phyloP scores from a whole-genome alignment of 768 basidiomycete genomes.

The Pleurotus djamor region DNA sequence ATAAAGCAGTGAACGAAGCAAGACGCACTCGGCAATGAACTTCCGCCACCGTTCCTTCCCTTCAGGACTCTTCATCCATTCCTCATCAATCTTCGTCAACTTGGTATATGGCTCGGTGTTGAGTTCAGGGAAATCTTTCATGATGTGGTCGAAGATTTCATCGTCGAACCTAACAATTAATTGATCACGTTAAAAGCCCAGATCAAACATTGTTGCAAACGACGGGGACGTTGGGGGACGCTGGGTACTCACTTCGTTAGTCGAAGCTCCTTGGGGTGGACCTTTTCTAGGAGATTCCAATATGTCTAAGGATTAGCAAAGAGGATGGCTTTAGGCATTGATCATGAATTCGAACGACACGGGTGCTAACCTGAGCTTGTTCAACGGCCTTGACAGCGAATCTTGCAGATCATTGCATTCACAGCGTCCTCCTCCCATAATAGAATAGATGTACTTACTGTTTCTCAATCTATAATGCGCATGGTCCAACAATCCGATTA shows the following conservation, averaged over 20 bases:
- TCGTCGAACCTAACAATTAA: conserved; percentile 90
- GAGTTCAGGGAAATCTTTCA: conserved; percentile 81
- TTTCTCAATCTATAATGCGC: conserved; percentile 79
- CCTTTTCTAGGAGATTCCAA: conserved; percentile 88
- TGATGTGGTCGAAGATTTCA: conserved; percentile 81
- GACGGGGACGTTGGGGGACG: conserved; percentile 9
- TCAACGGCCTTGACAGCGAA: conserved; percentile 96
- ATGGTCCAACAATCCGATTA: neutral
- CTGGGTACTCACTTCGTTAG: conserved; percentile 87
- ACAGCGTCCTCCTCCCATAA: no score
- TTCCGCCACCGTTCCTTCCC: conserved; percentile 91
- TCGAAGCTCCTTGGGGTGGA: conserved; percentile 71
- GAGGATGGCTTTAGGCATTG: neutral
- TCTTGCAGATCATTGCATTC: conserved; percentile 26
- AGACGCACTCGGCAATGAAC: conserved; percentile 70
- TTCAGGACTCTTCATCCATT: conserved; percentile 84
- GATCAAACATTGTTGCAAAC: neutral
- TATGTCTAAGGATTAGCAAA: conserved; percentile 62
- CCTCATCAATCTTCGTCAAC: conserved; percentile 72
- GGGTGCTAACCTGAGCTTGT: conserved; percentile 77
- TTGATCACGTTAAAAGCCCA: no score
- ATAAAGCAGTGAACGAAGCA: neutral
- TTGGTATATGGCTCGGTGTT: conserved; percentile 43
- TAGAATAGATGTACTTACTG: conserved; percentile 48
- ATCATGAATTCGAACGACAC: neutral